phyloP scores from a whole-genome alignment of 1,284 basidiomycete genomes.

The Cryptococcus neoformans region DNA sequence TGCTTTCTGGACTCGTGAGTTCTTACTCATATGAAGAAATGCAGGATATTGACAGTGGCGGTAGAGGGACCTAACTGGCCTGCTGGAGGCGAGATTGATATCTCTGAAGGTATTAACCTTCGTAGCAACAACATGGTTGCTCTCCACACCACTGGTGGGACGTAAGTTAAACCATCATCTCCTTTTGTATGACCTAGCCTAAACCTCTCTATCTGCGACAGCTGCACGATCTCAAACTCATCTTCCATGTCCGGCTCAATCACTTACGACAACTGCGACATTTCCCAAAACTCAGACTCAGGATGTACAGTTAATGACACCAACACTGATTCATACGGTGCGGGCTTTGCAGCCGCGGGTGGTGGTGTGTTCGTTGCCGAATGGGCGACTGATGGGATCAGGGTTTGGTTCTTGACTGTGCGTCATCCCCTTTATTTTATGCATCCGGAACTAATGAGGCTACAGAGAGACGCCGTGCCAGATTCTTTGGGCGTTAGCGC shows the following conservation, averaged over 20 bases:
- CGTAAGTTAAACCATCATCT: conserved; percentile 10
- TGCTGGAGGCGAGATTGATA: conserved; percentile 42
- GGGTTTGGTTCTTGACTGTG: conserved; percentile 74
- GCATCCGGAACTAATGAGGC: background rate
- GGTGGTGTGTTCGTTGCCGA: conserved; percentile 73
- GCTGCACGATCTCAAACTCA: conserved; percentile 22
- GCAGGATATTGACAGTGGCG: background rate
- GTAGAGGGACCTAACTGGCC: conserved; percentile 41
- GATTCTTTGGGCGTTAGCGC: conserved; percentile 54
- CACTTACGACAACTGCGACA: conserved; percentile 37
- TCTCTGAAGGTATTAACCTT: conserved; percentile 43
- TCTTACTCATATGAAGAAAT: background rate
- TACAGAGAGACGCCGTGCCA: conserved; percentile 60
- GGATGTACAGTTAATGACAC: conserved; percentile 63
- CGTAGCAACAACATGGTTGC: conserved; percentile 42
- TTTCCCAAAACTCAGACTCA: conserved; percentile 51
- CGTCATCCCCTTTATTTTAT: conserved; percentile 31
- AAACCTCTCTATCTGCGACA: background rate
- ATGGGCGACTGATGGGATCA: conserved; percentile 55
- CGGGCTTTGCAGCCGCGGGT: conserved; percentile 60
- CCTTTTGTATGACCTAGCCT: background rate
- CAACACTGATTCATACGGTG: conserved; percentile 59
- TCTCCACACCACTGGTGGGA: conserved; percentile 30
- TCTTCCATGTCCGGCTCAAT: conserved; percentile 22
- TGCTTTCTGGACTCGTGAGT: conserved; percentile 28